Evolutionary conservation across 257 asterid genomes (phyloP), one percentile per base, ranked within the genome.

Genomic region (Coffea canephora): DNA sequence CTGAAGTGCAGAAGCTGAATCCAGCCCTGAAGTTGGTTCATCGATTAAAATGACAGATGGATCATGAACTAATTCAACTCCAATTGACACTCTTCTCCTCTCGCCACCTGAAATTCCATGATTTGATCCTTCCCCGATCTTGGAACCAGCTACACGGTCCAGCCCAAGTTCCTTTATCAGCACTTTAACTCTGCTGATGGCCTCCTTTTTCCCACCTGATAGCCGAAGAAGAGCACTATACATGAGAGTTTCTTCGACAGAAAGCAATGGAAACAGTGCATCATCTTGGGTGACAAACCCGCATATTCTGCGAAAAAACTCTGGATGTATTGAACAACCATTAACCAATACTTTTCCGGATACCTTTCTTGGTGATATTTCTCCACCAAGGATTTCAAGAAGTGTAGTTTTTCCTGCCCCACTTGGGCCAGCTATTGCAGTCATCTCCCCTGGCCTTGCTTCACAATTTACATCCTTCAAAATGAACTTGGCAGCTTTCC

Each of bases 391-490:
- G 77, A 94, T 91, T 65, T 92, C 95, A 1, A 94, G 74, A 41
- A 94, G 91, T 0, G 97, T 91, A 3, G 98, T 89, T 84, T 94
- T 94, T 31, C 98, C 98, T 0, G 98, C 97, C 1, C 98, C 98
- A 64, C 98, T 94, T 0, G 98, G 95, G 41, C 98, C 98, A 4
- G 97, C 98, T 43, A 94, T 84, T 23, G 98, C 98, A 0, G 98
- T 94, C 76, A 94, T 78, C 82, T 94, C 89, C 23, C 93, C 93
- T 1, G 97, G 91, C 25, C 78, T 81, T 1, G 96, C 97, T 77
- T 87, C 91, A 25, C 95, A 87, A 50, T 61, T 91, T 0, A 91
- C 97, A 77, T 90, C 87, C 84, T 83, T 81, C 87, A 94, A 81
- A 78, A 94, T 88, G 87, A 84, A 76, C 64, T 75, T 84, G 8